Evolutionary conservation across 177 flowering plant genomes (phyloP), one percentile per base, ranked within the genome.

Genomic region (Telopea speciosissima): DNA sequence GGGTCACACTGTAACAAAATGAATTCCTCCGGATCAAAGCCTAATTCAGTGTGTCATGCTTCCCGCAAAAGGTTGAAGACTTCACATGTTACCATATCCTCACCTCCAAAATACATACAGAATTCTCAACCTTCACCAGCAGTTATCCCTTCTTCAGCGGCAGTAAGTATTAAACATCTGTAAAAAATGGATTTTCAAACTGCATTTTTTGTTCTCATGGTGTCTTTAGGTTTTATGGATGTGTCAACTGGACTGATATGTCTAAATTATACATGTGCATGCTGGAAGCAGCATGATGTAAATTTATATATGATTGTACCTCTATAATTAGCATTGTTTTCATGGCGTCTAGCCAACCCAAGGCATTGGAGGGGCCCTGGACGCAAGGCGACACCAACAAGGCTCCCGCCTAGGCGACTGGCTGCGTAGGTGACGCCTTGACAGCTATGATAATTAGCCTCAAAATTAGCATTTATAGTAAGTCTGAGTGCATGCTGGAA

Each of bases 61-160:
- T 16, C 52, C 1, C 70, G 42, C 33, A 79, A 80, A 62, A 80
- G 73, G 63, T n/a, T 67, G 70, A 80, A 75, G 69, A 69, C 36
- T 58, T 59, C 70, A 25, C 75, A 73, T 59, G 25, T 63, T 31
- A 13, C 68, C 21, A 9, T 42, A 8, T 65, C 75, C 6, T 63
- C 70, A 65, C 62, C 68, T 58, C 71, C 63, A 71, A 75, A 65
- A 21, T 71, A 62, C 71, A 54, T 62, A 42, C 9, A 75, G 14
- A 49, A 24, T 44, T 31, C 56, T 60, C 79, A 70, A 65, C 76
- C 76, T 72, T 74, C 68, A 68, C 45, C 77, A 33, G 73, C 75
- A 62, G 71, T 64, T 64, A 56, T 68, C 59, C 71, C 74, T 72
- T 66, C 73, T 62, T 66, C 72, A 8, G 17, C 4, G 3, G 54